These are phyloP conservation scores for Ajuga chamaepitys DNA, from an alignment of 257 asterid species.

Conservation along the genomic window DNA sequence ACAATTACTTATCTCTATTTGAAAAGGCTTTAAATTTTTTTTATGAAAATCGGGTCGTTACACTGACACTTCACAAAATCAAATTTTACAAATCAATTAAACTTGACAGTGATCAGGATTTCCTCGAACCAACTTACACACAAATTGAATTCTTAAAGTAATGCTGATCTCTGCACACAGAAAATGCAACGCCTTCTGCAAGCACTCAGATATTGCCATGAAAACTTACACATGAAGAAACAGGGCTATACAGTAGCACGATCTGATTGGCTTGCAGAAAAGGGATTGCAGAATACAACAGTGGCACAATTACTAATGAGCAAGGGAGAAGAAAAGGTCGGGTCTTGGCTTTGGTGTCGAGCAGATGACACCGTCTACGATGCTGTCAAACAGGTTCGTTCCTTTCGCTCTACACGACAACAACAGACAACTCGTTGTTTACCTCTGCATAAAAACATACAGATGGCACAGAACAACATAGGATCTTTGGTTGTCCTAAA, in stretches of 20 bases:
- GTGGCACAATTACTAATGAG: conserved; percentile 57
- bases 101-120: too few species aligned
- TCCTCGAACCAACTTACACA: too few species aligned
- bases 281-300: conserved; percentile 56
- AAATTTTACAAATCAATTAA: neutral
- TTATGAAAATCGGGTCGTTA: too few species aligned
- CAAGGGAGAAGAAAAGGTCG: conserved; percentile 50
- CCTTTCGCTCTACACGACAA: neutral
- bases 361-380: conserved; percentile 52
- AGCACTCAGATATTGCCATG: conserved; percentile 33
- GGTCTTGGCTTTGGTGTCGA: conserved; percentile 65
- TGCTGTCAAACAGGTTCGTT: conserved; percentile 60
- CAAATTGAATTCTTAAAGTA: too few species aligned
- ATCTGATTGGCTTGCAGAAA: conserved; percentile 28
- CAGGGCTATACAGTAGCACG: conserved; percentile 12
- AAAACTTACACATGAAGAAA: conserved; percentile 18
- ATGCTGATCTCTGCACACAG: conserved; percentile 17
- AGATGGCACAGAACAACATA: conserved; percentile 74
- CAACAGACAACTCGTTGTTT: neutral
- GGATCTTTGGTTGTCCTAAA: conserved; percentile 79
- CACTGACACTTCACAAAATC: neutral
- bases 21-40: too few species aligned
- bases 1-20: too few species aligned
- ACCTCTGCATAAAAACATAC: conserved; percentile 6
- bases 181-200: conserved; percentile 46